Conservation (phyloP, 495 filamentous ascomycete genomes). For the Ramalina intermedia region DNA sequence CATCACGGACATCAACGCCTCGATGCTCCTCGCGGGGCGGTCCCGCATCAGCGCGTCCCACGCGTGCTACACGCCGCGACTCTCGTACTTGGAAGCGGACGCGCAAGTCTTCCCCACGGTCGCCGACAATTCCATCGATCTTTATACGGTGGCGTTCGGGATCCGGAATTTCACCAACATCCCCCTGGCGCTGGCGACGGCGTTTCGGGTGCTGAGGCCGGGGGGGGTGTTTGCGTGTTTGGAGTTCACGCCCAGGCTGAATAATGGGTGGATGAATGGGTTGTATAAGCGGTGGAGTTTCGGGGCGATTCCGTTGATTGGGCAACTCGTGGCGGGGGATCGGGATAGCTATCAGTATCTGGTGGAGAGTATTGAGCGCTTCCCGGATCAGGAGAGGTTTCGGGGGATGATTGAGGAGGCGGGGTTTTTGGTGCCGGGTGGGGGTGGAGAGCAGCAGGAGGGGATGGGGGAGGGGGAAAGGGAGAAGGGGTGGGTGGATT, state of each 20-base stretch:
- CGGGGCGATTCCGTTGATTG: constrained; percentile 82
- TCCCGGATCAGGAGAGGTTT: constrained; percentile 75
- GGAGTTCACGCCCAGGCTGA: constrained; percentile 73
- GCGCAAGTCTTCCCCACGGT: constrained; percentile 65
- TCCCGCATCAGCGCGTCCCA: constrained; percentile 59
- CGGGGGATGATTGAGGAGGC: constrained; percentile 75
- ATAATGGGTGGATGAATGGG: constrained; percentile 57
- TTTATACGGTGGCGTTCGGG: constrained; percentile 96
- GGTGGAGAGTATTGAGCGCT: constrained; percentile 92
- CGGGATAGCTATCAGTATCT: constrained; percentile 95
- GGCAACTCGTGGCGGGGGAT: constrained; percentile 88
- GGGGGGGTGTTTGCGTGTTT: constrained; percentile 94
- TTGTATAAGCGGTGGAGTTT: constrained; percentile 96
- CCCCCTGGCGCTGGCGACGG: constrained; percentile 61
- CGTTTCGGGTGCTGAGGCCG: constrained; percentile 77
- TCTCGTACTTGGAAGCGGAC: constrained; percentile 81
- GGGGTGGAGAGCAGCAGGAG: background rate
- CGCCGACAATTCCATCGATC: constrained; percentile 51
- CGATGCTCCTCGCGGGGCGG: constrained; percentile 80
- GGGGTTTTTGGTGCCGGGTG: constrained; percentile 61
- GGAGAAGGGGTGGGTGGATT: constrained; percentile 68
- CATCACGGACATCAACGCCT: constrained; percentile 86
- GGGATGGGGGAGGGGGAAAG: background rate
- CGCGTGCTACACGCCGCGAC: constrained; percentile 28
- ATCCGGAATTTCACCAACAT: constrained; percentile 95